Conservation (phyloP, 177 flowering plant species). For the Telopea speciosissima region DNA sequence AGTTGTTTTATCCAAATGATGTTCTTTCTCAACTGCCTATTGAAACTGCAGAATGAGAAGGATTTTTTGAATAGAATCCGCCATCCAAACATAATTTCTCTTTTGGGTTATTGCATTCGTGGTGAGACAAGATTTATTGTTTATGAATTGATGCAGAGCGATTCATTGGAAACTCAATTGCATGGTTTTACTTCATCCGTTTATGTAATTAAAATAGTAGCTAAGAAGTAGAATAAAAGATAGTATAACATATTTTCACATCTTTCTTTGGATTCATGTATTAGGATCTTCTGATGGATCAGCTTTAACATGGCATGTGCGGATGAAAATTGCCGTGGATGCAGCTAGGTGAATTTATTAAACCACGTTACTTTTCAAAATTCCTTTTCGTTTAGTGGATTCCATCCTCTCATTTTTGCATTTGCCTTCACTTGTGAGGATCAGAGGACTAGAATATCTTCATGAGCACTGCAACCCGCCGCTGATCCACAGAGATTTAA, state of each 20-base stretch:
- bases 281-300: conserved; percentile 77
- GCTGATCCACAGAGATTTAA: conserved; percentile 94
- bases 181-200: conserved; percentile 49
- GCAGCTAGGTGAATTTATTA: conserved; percentile 62
- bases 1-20: background rate
- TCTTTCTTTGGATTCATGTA: conserved; percentile 6
- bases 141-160: conserved; percentile 87
- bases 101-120: conserved; percentile 61
- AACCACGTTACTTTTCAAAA: background rate
- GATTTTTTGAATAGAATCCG: conserved; percentile 58
- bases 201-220: background rate
- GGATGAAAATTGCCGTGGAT: conserved; percentile 94
- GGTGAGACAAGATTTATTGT: conserved; percentile 58
- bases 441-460: conserved; percentile 88
- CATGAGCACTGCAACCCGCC: conserved; percentile 88
- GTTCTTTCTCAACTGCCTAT: conserved; percentile 3
- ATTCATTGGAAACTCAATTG: conserved; percentile 71
- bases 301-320: conserved; percentile 69
- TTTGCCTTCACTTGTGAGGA: conserved; percentile 17
- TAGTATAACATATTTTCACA: background rate
- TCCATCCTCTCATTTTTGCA: conserved; percentile 6
- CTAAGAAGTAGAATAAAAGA: background rate
- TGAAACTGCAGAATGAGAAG: conserved; percentile 70
- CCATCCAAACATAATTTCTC: conserved; percentile 70
- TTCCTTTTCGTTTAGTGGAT: background rate